phyloP scores from a whole-genome alignment of 2,329 filamentous ascomycete genomes.

The Didymella pomorum region DNA sequence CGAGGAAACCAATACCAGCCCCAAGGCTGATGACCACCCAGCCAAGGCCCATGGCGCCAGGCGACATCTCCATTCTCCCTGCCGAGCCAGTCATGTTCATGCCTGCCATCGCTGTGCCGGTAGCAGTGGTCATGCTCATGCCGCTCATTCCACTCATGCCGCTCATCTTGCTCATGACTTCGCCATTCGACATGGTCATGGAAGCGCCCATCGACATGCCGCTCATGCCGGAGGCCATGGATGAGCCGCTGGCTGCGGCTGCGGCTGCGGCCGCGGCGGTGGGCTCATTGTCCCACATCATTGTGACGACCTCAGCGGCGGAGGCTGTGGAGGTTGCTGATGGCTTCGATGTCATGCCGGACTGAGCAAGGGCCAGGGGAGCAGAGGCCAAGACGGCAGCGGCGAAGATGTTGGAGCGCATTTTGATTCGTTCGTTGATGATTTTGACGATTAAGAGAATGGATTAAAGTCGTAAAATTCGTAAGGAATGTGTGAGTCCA shows the following conservation, averaged over 20 bases:
- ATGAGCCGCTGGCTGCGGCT: slow-evolving; percentile 1
- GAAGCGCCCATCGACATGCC: slow-evolving; percentile 40
- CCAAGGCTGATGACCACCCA: slow-evolving; percentile 29
- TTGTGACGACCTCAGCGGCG: slow-evolving; percentile 23
- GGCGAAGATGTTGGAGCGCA: slow-evolving; percentile 17
- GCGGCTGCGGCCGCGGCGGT: slow-evolving; percentile 2
- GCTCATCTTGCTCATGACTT: slow-evolving; percentile 12
- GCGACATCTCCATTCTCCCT: slow-evolving; percentile 14
- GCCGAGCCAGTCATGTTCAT: slow-evolving; percentile 28
- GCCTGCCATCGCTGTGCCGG: slow-evolving; percentile 52
- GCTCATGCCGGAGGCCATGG: slow-evolving; percentile 48
- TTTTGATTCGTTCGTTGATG: background rate
- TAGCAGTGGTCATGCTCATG: slow-evolving; percentile 48
- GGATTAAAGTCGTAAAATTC: slow-evolving; percentile 9
- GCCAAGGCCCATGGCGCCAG: slow-evolving; percentile 17
- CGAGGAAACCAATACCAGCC: slow-evolving; percentile 27
- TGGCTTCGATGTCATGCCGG: slow-evolving; percentile 14
- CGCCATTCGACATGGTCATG: slow-evolving; percentile 37
- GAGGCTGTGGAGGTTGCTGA: slow-evolving; percentile 20
- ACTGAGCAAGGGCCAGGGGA: slow-evolving; percentile 19
- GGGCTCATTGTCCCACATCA: slow-evolving; percentile 27
- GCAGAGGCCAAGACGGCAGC: slow-evolving; percentile 20
- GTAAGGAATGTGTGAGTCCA: slow-evolving; percentile 29
- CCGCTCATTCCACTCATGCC: slow-evolving; percentile 19
- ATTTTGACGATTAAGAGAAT: background rate